Evolutionary conservation across 352 stramenopile genomes (phyloP), one percentile per base, ranked within the genome.

Genomic region (Aphanomyces stellatus): DNA sequence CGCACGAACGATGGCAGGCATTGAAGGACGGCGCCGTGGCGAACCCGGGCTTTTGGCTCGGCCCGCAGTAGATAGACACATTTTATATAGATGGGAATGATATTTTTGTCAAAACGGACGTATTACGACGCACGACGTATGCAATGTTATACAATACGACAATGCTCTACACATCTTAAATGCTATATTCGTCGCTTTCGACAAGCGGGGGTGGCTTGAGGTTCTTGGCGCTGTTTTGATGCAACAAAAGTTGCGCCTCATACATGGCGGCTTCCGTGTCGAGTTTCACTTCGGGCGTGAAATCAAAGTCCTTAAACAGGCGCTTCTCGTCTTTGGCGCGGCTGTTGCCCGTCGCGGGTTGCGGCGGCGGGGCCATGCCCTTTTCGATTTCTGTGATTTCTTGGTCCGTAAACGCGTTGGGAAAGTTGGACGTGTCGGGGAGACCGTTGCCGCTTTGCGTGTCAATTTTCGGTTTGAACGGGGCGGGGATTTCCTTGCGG

Each of bases 301-400:
- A 93, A 69, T 93, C 85, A 30, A 93, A 93, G 73, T 91, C 85
- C 71, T 91, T 79, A 64, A 93, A 93, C 51, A 93, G 71, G 49
- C 82, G 82, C 63, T 79, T 79, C 57, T 93, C 85, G 61, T 89
- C 78, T 59, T 88, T 85, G 62, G 83, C 76, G 48, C 77, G 78
- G 55, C 72, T 83, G 24, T 74, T 76, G 7, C 74, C 74, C 62
- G 86, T 80, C 30, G 75, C 72, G 17, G 84, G 78, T 19, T 77
- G 71, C 60, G 88, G 76, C 31, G 48, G 51, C 27, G 68, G 68
- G 49, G 79, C 83, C 41, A 91, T 88, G 0, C 85, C 85, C 37
- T 82, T 81, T 73, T 93, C 85, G 57, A 91, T 91, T 53, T 93
- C 85, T 24, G 85, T 91, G 62, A 93, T 93, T 51, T 93, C 82